Evolutionary conservation across 768 basidiomycete species (phyloP).

Genomic region (Kwoniella botswanensis): DNA sequence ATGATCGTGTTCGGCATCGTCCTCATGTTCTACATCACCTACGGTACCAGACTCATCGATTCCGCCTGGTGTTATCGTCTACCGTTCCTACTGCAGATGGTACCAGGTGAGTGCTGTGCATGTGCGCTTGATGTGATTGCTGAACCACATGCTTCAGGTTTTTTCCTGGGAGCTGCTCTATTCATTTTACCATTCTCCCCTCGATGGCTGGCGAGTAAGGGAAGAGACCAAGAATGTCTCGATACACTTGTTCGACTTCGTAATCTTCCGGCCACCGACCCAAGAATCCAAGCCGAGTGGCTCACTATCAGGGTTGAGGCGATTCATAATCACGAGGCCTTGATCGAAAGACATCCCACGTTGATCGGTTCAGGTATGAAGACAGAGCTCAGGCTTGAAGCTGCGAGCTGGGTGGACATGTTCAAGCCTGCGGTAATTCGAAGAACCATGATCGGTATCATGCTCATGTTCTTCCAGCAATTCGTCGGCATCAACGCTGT

Average conservation of each 20-base stretch:
- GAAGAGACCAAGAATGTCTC: slow-evolving; percentile 51
- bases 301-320: slow-evolving; percentile 13
- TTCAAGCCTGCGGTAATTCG: slow-evolving; percentile 7
- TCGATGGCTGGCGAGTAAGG: slow-evolving; percentile 73
- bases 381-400: slow-evolving; percentile 4
- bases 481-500: slow-evolving; percentile 1
- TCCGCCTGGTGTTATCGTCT: slow-evolving; percentile 21
- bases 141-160: neutral
- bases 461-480: slow-evolving; percentile 17
- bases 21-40: slow-evolving; percentile 8
- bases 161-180: slow-evolving; percentile 65
- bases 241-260: slow-evolving; percentile 2
- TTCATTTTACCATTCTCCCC: slow-evolving; percentile 72
- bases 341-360: neutral
- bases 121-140: neutral
- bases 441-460: slow-evolving; percentile 9
- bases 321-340: neutral
- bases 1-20: slow-evolving; percentile 37
- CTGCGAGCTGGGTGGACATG: slow-evolving; percentile 10
- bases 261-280: slow-evolving; percentile 3
- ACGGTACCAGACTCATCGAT: slow-evolving; percentile 8
- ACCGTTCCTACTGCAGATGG: slow-evolving; percentile 30
- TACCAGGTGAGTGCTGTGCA: slow-evolving; percentile 5
- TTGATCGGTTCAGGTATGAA: neutral
- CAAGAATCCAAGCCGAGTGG: slow-evolving; percentile 12